phyloP scores from a whole-genome alignment of 2,329 filamentous ascomycete genomes.

The Aspergillus cejpii region DNA sequence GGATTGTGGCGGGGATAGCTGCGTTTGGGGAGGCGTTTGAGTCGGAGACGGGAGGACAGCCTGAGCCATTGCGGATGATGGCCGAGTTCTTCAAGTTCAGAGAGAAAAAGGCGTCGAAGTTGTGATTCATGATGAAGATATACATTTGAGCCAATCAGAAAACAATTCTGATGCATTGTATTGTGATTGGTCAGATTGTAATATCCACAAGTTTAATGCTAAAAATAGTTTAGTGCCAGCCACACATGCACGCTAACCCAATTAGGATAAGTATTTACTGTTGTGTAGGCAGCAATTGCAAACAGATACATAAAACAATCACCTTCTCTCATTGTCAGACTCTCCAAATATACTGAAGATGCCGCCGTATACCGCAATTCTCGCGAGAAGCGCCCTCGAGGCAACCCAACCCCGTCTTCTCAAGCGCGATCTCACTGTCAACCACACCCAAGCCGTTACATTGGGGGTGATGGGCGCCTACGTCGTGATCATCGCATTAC shows the following conservation, averaged over 20 bases:
- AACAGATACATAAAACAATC: conserved; percentile 15
- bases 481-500: conserved; percentile 64
- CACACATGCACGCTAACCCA: conserved; percentile 14
- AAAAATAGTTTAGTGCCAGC: conserved; percentile 19
- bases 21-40: conserved; percentile 23
- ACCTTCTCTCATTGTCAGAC: background rate
- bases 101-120: background rate
- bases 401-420: conserved; percentile 31
- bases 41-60: background rate
- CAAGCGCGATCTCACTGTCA: conserved; percentile 54
- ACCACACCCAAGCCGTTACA: conserved; percentile 63
- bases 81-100: background rate
- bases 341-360: conserved; percentile 14
- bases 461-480: conserved; percentile 66
- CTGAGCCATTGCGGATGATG: conserved; percentile 2
- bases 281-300: background rate
- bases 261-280: conserved; percentile 15
- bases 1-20: conserved; percentile 21
- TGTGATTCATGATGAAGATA: background rate
- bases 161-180: background rate
- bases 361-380: conserved; percentile 24
- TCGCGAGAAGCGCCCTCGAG: conserved; percentile 19
- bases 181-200: background rate
- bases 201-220: conserved; percentile 2
- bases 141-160: background rate